Evolutionary conservation across 352 stramenopile species (phyloP).

Genomic region (Phytophthora citrophthora): DNA sequence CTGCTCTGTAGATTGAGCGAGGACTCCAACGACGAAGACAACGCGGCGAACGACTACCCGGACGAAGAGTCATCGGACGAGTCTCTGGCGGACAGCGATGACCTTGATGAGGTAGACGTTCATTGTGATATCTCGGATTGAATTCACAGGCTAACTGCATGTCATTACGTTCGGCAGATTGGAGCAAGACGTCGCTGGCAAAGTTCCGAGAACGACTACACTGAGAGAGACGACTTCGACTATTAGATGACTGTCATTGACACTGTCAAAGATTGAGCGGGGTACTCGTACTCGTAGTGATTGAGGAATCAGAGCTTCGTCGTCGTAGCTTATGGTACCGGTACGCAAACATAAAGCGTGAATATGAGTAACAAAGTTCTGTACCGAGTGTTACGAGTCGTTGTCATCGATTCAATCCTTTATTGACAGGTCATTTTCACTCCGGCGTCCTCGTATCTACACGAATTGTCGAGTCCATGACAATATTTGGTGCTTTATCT

Average conservation of each 20-base stretch:
- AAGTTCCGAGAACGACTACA: constrained; percentile 31
- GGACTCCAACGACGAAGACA: constrained; percentile 87
- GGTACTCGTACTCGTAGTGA: neutral
- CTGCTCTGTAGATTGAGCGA: constrained; percentile 64
- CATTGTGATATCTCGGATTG: constrained; percentile 4
- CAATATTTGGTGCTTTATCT: constrained; percentile 30
- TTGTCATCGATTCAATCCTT: neutral
- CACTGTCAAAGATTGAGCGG: neutral
- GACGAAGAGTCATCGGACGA: constrained; percentile 78
- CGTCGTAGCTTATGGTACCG: too few relatives aligned
- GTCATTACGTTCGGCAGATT: constrained; percentile 31
- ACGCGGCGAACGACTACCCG: constrained; percentile 82
- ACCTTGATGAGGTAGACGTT: constrained; percentile 41
- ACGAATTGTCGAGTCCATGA: constrained; percentile 11
- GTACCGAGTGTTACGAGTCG: too few relatives aligned
- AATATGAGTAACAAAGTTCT: too few relatives aligned
- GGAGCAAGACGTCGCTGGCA: constrained; percentile 27
- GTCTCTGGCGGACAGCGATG: constrained; percentile 38
- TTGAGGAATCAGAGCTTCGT: too few relatives aligned
- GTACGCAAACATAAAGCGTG: too few relatives aligned
- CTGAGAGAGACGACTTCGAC: constrained; percentile 36
- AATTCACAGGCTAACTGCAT: constrained; percentile 13
- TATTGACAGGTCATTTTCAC: constrained; percentile 17
- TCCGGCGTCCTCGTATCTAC: constrained; percentile 1
- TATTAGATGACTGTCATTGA: constrained; percentile 16